A percentile compares a stretch with the other conserved stretches of the same genome.
Conservation (phyloP, 352 stramenopile species). For the Phytophthora lateralis region DNA sequence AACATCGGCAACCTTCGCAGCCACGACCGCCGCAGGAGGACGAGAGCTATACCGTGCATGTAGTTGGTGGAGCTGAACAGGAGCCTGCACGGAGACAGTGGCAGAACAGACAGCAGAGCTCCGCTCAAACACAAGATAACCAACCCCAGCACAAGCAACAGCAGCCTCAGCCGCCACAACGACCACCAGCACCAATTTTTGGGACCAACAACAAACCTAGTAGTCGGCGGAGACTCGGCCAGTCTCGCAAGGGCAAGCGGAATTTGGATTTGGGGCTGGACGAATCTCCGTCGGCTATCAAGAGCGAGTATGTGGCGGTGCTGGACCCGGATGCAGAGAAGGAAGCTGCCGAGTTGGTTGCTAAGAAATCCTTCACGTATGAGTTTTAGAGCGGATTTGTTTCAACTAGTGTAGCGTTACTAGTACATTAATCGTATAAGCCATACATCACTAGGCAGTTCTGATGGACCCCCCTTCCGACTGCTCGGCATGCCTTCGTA, state of each 20-base stretch:
- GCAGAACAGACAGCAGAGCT: conserved; percentile 21
- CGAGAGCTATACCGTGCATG: conserved; percentile 34
- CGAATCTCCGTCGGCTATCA: conserved; percentile 37
- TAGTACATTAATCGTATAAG: conserved; percentile 22
- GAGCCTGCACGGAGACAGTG: conserved; percentile 8
- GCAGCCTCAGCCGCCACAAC: conserved; percentile 8
- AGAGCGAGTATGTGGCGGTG: conserved; percentile 45
- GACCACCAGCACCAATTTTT: conserved; percentile 18
- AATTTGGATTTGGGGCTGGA: conserved; percentile 23
- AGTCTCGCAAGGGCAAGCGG: conserved; percentile 20
- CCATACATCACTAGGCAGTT: conserved; percentile 6
- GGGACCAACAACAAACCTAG: conserved; percentile 19
- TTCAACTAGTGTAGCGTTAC: conserved; percentile 6
- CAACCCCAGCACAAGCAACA: neutral
- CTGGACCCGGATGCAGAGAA: conserved; percentile 35
- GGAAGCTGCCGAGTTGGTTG: conserved; percentile 28
- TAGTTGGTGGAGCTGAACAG: conserved; percentile 15
- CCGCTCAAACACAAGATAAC: conserved; percentile 1
- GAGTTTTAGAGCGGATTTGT: conserved; percentile 36
- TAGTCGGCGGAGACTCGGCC: conserved; percentile 24
- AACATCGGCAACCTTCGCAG: conserved; percentile 1
- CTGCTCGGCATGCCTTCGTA: conserved; percentile 13
- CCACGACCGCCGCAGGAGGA: conserved; percentile 14
- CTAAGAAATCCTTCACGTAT: conserved; percentile 56
- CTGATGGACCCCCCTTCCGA: neutral